Conservation (phyloP, 352 stramenopile species). For the Phytophthora tentaculata region DNA sequence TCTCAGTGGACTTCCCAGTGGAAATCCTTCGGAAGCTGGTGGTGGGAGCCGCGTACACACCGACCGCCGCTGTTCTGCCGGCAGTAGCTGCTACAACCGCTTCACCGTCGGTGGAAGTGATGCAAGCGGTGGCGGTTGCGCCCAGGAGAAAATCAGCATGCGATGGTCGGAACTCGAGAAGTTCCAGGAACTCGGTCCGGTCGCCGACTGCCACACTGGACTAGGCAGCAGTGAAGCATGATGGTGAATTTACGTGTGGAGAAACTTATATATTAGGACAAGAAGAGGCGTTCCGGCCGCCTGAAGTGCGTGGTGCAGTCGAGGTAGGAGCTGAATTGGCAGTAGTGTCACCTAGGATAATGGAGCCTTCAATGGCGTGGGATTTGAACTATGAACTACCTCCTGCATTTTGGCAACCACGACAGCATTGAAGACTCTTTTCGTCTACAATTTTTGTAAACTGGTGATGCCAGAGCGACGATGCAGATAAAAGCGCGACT, state of each 20-base stretch:
- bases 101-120: constrained; percentile 21
- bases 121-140: constrained; percentile 24
- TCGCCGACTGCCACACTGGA: constrained; percentile 20
- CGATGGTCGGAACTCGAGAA: constrained; percentile 26
- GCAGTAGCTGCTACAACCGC: constrained; percentile 21
- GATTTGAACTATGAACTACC: no score
- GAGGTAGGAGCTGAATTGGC: no score
- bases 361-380: no score
- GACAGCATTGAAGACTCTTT: no score
- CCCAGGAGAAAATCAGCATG: constrained; percentile 29
- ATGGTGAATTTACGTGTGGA: constrained; percentile 20
- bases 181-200: constrained; percentile 24
- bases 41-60: constrained; percentile 11
- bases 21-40: constrained; percentile 34
- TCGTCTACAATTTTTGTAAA: no score
- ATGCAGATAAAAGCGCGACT: no score
- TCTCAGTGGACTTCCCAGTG: constrained; percentile 40
- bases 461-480: no score
- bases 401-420: no score
- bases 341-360: neutral
- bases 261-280: constrained; percentile 29
- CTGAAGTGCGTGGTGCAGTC: no score
- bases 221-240: constrained; percentile 1
- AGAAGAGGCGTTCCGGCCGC: neutral
- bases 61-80: constrained; percentile 18